Base-by-base conservation (phyloP, 208 protist genomes). In the Leishmania mexicana region DNA sequence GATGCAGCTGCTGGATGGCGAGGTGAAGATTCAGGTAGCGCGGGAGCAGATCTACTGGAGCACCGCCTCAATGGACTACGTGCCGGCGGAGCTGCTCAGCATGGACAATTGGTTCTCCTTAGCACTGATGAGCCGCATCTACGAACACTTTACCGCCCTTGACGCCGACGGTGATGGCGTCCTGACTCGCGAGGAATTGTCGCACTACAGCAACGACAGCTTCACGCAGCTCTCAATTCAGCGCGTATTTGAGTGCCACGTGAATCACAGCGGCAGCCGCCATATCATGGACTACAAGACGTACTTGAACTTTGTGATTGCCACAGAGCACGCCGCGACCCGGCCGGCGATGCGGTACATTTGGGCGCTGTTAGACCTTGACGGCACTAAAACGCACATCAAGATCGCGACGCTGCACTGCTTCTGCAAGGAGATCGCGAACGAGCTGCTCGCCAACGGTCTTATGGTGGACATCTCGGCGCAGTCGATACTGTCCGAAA, bases 241-340 rank as follows among this genome's bases (percentile, higher is more conserved):
- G 45, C 92, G 95, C 31, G 88, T 95, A 15, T 98, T 98, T 88
- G 94, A 98, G 81, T 94, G 95, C 64, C 92, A 98, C 84, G 95
- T 97, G 40, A 88, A 85, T 15, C 92, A 96, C 74, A 96, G 85
- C 76, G 87, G 90, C 45, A 80, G 80, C 31, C 81, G 88, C 1
- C 90, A 95, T 78, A 88, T 97, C 62, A 98, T 98, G 93, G 94
- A 98, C 81, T 98, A 96, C 87, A 97, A 98, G 81, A 95, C 90
- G 4, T 98, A 96, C 77, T 80, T 98, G 19, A 94, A 98, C 83
- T 98, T 98, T 92, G 95, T 98, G 42, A 94, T 98, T 58, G 95
- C 96, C 11, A 96, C 90, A 19, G 92, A 97, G 83, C 89, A 98
- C 87, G 89, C 93, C 21, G 87, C 89, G n/a, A 94, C 92, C n/a